Evolutionary conservation across 192 early-diverging fungal genomes (phyloP).

Genomic region (Coemansia aciculifera): DNA sequence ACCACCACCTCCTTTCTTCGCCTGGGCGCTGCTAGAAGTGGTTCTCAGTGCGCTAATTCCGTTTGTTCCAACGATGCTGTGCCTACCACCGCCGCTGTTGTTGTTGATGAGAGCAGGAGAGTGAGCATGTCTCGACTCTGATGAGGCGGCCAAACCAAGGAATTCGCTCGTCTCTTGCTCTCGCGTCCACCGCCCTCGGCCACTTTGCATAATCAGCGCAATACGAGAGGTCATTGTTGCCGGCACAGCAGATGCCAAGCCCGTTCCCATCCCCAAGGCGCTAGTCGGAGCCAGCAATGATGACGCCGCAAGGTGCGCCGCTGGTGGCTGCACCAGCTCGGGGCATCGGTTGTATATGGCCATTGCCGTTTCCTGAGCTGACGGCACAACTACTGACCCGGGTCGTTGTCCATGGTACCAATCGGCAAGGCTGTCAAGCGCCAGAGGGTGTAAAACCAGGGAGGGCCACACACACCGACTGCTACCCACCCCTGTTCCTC

Average conservation of each 20-base stretch:
- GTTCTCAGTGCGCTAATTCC: neutral
- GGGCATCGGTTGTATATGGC: constrained; percentile 41
- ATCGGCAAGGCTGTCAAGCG: constrained; percentile 26
- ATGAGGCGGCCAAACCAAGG: neutral
- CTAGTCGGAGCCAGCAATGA: neutral
- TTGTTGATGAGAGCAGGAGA: neutral
- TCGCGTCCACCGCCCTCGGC: neutral
- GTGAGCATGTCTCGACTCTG: neutral
- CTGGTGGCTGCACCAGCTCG: constrained; percentile 19
- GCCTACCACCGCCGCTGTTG: neutral
- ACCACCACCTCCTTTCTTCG: neutral
- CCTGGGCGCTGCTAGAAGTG: neutral
- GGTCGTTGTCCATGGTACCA: constrained; percentile 18
- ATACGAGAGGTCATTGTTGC: constrained; percentile 1
- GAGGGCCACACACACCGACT: constrained; percentile 31
- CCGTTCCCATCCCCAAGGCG: neutral
- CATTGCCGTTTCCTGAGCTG: constrained; percentile 27
- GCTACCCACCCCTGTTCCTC: neutral
- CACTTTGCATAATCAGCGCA: constrained; percentile 1
- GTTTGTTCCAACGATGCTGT: neutral
- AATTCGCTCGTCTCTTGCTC: constrained; percentile 1
- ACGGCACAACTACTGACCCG: neutral
- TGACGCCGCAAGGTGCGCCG: neutral
- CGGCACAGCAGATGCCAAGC: neutral
- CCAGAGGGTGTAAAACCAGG: constrained; percentile 42